Evolutionary conservation across 208 protist genomes (phyloP).

Genomic region (Kentomonas sorsogonicus): DNA sequence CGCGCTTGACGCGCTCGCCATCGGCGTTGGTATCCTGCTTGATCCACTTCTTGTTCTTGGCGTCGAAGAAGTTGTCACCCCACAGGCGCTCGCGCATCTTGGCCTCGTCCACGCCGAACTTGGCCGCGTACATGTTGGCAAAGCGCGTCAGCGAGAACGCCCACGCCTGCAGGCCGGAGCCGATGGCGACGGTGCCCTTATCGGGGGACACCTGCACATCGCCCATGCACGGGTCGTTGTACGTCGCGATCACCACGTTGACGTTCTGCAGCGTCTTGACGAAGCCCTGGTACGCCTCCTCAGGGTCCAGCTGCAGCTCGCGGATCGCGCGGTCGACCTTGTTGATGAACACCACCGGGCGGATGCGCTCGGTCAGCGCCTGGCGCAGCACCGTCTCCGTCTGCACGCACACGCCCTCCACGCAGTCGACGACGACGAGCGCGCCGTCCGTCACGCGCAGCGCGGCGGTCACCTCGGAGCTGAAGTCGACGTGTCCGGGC

Average conservation of each 20-base stretch:
- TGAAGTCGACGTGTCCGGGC: conserved; percentile 99
- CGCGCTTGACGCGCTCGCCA: conserved; percentile 59
- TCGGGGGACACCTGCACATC: conserved; percentile 76
- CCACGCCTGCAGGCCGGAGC: conserved; percentile 98
- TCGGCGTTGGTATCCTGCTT: conserved; percentile 57
- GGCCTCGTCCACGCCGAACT: conserved; percentile 91
- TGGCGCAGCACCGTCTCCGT: conserved; percentile 98
- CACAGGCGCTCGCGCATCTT: conserved; percentile 94
- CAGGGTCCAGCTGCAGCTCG: conserved; percentile 78
- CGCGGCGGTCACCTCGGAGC: conserved; percentile 98
- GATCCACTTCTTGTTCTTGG: conserved; percentile 81
- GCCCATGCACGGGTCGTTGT: conserved; percentile 92
- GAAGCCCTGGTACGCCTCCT: conserved; percentile 81
- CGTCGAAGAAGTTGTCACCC: conserved; percentile 98
- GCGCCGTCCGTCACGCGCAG: conserved; percentile 99
- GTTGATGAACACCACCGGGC: conserved; percentile 99
- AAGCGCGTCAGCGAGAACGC: conserved; percentile 97
- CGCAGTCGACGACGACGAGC: conserved; percentile 97
- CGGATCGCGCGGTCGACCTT: conserved; percentile 96
- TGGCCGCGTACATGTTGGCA: conserved; percentile 76
- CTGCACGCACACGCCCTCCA: conserved; percentile 99
- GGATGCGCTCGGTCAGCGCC: conserved; percentile 96
- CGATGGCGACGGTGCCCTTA: conserved; percentile 97
- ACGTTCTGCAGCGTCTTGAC: conserved; percentile 74
- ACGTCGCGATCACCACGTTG: conserved; percentile 95